Evolutionary conservation across 2,329 filamentous ascomycete species (phyloP), one percentile per base, ranked within the genome.

Genomic region (Raffaelea deltoideospora): DNA sequence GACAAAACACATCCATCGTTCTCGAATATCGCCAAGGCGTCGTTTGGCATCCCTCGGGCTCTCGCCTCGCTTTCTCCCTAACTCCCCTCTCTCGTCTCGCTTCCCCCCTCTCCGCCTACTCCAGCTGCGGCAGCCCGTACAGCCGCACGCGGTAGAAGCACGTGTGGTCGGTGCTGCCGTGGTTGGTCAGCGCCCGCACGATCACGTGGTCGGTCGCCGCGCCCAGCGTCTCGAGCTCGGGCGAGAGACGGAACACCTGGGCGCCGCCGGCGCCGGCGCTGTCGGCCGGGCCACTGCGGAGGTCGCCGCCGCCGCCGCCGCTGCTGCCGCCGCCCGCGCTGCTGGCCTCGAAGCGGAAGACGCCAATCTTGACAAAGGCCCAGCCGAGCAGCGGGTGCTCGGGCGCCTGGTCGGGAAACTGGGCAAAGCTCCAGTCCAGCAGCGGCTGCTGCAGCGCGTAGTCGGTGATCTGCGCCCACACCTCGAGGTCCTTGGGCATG

Each of bases 401-500:
- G 10, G 33, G 26, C 36, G 48, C 37, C 19, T 46, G 47, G 13
- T 53, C 48, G 0, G 61, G 58, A 36, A 64, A 65, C 28, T 64
- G 56, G 3, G 48, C 50, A 9, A 51, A 48, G 14, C 63, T 59
- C 46, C 67, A 72, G 42, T 61, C 55, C 17, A 49, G 39, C 35
- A 48, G 40, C 10, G 47, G 2, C 66, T 52, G 20, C 58, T 56
- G 20, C 57, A 48, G 24, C 58, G 45, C 49, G 19, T 55, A 34
- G 32, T 76, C 64, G 15, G 64, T 59, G 40, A 78, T 67, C 28
- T 65, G 61, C 5, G 67, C 75, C 66, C 79, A 83, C 9, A 88
- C 53, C 50, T 88, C 81, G 39, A 88, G 69, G 3, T 78, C 63
- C 35, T 60, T 65, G 0, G 83, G 83, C 23, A 75, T 74, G 2